Evolutionary conservation across 2,329 filamentous ascomycete species (phyloP).

Genomic region (Diaporthe ampelina): DNA sequence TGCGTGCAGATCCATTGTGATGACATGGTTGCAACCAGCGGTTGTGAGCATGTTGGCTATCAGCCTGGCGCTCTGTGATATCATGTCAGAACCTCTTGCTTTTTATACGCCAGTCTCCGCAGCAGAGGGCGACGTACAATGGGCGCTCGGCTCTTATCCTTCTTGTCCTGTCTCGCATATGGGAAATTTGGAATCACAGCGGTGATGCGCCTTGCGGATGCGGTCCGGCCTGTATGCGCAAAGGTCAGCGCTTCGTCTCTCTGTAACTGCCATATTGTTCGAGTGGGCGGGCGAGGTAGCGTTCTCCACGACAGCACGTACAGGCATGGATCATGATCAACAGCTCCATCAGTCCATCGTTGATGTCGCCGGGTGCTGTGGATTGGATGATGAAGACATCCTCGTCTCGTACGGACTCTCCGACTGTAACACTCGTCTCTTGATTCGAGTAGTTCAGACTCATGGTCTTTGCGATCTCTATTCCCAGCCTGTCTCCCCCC

Average conservation of each 20-base stretch:
- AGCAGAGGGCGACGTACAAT: slow-evolving; percentile 61
- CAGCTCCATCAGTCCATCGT: slow-evolving; percentile 97
- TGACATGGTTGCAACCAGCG: slow-evolving; percentile 82
- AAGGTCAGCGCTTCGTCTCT: slow-evolving; percentile 10
- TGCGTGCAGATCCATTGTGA: slow-evolving; percentile 97
- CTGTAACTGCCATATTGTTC: not conserved
- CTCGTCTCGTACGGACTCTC: slow-evolving; percentile 96
- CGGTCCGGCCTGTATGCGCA: slow-evolving; percentile 58
- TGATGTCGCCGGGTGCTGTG: slow-evolving; percentile 94
- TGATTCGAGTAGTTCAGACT: slow-evolving; percentile 89
- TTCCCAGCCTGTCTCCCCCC: slow-evolving; percentile 71
- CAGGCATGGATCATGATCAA: slow-evolving; percentile 99
- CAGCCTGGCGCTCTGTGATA: slow-evolving; percentile 79
- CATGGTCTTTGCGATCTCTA: slow-evolving; percentile 83
- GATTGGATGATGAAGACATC: slow-evolving; percentile 99
- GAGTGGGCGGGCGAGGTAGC: not conserved
- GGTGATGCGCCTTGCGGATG: slow-evolving; percentile 90
- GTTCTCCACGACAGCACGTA: slow-evolving; percentile 51
- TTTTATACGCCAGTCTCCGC: not conserved
- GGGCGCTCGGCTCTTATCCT: slow-evolving; percentile 83
- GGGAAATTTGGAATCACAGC: slow-evolving; percentile 97
- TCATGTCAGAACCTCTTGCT: not conserved
- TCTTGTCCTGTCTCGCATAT: slow-evolving; percentile 87
- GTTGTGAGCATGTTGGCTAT: slow-evolving; percentile 99
- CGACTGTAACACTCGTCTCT: slow-evolving; percentile 91